Evolutionary conservation across 768 basidiomycete species (phyloP), one percentile per base, ranked within the genome.

Genomic region (Trametes meyenii): DNA sequence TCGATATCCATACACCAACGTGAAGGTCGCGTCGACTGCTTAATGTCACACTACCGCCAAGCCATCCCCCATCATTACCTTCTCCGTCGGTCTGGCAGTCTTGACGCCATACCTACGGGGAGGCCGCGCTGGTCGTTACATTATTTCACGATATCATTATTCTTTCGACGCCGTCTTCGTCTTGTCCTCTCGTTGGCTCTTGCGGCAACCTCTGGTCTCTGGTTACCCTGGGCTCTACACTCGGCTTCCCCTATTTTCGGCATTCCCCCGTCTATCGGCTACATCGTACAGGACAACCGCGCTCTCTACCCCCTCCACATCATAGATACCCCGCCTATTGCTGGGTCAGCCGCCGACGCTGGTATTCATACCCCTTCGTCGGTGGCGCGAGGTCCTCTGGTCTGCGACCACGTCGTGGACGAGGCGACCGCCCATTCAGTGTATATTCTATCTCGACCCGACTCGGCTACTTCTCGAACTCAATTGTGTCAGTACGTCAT

Each of bases 311-410:
- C 44, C 6, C 42, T n/a, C 46, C 36, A 29, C 66, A 66, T 58
- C 63, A 63, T 70, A 63, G 66, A 70, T 69, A 72, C 71, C 68
- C n/a, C 67, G 13, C 66, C 67, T 67, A 67, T 66, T 65, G 73
- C 71, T 70, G 73, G 76, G 75, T 70, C 58, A 64, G 69, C 61
- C 61, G 57, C 68, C 67, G 68, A 70, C 73, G 66, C 71, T 74
- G 75, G 75, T 77, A 81, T 80, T 80, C 77, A 79, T 81, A 74
- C 76, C 75, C 78, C 78, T 73, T 73, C 68, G 76, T 70, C 74
- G 70, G 67, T 55, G 55, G 66, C 64, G 39, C 38, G 16, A 49
- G 60, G 48, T 58, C 65, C 42, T 35, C 51, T 65, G 66, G 73
- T 58, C 44, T 42, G 46, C 51, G 58, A 50, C 53, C 26, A 48